phyloP scores from a whole-genome alignment of 2,329 filamentous ascomycete species.

The Tympanopsis confertula region DNA sequence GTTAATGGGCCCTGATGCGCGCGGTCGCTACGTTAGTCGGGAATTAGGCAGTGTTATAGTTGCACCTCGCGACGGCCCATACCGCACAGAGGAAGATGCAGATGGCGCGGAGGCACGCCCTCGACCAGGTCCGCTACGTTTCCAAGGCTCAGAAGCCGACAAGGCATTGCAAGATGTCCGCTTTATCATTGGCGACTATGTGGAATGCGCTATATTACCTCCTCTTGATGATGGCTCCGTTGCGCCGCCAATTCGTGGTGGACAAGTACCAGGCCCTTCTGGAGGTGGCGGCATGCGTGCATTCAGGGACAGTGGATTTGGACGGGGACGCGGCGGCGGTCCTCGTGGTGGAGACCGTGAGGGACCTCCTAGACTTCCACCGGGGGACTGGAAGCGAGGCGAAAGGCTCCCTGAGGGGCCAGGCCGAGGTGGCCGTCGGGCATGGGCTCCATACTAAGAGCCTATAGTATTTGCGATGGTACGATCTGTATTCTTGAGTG shows the following conservation, averaged over 20 bases:
- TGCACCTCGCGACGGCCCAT: constrained; percentile 36
- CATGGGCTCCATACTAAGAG: constrained; percentile 21
- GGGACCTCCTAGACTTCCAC: constrained; percentile 25
- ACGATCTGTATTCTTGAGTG: constrained; percentile 25
- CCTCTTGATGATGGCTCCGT: constrained; percentile 65
- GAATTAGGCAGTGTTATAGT: constrained; percentile 77
- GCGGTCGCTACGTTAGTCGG: constrained; percentile 52
- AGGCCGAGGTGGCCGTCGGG: constrained; percentile 36
- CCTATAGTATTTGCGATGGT: too few relatives aligned
- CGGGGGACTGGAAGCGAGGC: constrained; percentile 57
- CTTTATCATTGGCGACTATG: constrained; percentile 81
- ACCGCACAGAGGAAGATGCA: constrained; percentile 19
- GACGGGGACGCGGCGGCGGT: constrained; percentile 19
- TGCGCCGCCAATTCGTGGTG: constrained; percentile 44
- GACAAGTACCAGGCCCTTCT: constrained; percentile 25
- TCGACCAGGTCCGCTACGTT: constrained; percentile 14
- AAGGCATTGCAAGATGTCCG: constrained; percentile 67
- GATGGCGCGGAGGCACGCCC: constrained; percentile 17
- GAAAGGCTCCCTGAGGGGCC: constrained; percentile 44
- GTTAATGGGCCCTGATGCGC: constrained; percentile 15
- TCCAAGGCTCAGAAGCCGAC: constrained; percentile 45
- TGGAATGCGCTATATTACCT: constrained; percentile 71
- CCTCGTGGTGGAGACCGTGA: constrained; percentile 23
- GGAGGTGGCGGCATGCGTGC: constrained; percentile 16
- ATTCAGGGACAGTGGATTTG: constrained; percentile 29